phyloP scores from a whole-genome alignment of 495 filamentous ascomycete genomes.

The Venustampulla echinocandica region DNA sequence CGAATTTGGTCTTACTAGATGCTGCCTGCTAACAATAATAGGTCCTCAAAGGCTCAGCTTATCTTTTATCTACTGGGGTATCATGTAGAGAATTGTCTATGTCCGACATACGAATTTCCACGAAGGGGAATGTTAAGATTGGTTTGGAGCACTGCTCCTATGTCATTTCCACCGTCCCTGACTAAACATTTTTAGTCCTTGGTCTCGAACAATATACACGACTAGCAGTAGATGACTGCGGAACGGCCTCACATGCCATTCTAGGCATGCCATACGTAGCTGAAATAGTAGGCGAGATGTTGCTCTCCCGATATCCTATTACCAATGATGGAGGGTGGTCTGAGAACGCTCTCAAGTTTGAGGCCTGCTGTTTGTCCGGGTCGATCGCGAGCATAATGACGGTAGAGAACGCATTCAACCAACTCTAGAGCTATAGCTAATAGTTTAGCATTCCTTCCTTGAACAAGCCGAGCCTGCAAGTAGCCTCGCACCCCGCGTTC shows the following conservation, averaged over 20 bases:
- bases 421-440: neutral
- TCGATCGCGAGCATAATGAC: neutral
- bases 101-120: neutral
- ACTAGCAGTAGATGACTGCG: neutral
- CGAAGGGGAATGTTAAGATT: neutral
- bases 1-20: neutral
- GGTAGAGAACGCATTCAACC: neutral
- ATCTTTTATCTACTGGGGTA: slow-evolving; percentile 1
- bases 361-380: neutral
- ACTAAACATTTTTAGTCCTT: neutral
- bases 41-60: neutral
- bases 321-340: neutral
- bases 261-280: neutral
- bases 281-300: neutral
- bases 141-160: too few relatives aligned
- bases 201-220: neutral
- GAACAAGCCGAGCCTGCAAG: neutral
- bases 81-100: neutral
- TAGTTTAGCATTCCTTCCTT: neutral
- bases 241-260: neutral
- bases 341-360: neutral
- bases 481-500: neutral
- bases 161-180: too few relatives aligned
- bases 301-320: neutral
- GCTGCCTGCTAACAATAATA: neutral